A percentile compares a stretch with the other conserved stretches of the same genome.
Evolutionary conservation across 1,284 basidiomycete genomes (phyloP).

Genomic region (Kalmanozyma brasiliensis): DNA sequence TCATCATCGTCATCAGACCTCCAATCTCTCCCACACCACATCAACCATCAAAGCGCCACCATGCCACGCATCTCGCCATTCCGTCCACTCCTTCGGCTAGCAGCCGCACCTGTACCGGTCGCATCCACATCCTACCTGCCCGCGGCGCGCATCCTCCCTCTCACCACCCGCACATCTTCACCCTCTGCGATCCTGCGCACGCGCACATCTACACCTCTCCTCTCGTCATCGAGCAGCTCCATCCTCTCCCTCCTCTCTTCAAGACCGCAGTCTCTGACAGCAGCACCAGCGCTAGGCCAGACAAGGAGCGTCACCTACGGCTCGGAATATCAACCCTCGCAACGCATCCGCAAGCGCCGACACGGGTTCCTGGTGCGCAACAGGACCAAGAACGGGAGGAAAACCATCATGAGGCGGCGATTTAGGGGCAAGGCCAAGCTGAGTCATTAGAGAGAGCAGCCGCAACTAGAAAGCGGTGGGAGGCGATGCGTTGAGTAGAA

Average conservation of each 20-base stretch:
- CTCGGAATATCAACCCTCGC: conserved; percentile 86
- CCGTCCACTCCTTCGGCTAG: conserved; percentile 16
- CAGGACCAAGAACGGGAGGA: conserved; percentile 75
- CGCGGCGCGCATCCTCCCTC: neutral
- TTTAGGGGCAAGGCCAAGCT: conserved; percentile 50
- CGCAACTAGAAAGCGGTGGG: too few relatives aligned
- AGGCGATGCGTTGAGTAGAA: too few relatives aligned
- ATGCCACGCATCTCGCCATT: conserved; percentile 37
- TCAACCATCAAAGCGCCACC: neutral
- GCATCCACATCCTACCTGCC: conserved; percentile 11
- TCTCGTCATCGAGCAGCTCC: neutral
- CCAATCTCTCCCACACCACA: neutral
- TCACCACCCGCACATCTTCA: neutral
- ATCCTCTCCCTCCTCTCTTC: conserved; percentile 11
- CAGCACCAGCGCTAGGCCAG: neutral
- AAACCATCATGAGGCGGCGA: conserved; percentile 72
- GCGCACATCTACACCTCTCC: neutral
- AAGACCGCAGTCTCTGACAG: neutral
- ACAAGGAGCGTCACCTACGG: conserved; percentile 70
- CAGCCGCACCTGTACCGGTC: conserved; percentile 3
- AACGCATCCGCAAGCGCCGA: conserved; percentile 85
- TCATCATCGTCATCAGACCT: conserved; percentile 3
- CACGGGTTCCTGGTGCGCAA: conserved; percentile 84
- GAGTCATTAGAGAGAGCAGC: conserved; percentile 28
- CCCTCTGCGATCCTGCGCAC: neutral